Evolutionary conservation across 106 monocot genomes (phyloP).

Genomic region (Acorus gramineus): DNA sequence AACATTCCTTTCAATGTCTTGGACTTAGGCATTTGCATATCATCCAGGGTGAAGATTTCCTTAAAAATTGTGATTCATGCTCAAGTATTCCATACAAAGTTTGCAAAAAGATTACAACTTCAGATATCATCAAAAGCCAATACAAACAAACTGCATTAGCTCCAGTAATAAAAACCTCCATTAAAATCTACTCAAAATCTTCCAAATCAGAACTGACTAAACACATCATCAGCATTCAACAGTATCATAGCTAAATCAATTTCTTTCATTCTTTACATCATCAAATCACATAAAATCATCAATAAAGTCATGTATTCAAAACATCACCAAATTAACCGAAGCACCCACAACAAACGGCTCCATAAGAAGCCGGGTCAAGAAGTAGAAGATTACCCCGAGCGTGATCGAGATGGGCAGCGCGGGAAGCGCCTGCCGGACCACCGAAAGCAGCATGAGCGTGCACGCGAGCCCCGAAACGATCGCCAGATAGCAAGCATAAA

Average conservation of each 20-base stretch:
- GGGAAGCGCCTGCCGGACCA: slow-evolving; percentile 61
- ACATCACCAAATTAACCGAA: slow-evolving; percentile 86
- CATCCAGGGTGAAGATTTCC: too few relatives aligned
- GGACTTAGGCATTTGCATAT: too few relatives aligned
- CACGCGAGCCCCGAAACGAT: slow-evolving; percentile 82
- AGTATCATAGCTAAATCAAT: neutral
- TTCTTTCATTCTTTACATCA: slow-evolving; percentile 1
- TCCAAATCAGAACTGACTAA: too few relatives aligned
- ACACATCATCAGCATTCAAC: neutral
- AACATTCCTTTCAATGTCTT: too few relatives aligned
- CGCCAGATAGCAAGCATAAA: slow-evolving; percentile 91
- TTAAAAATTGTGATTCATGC: too few relatives aligned
- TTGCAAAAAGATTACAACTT: too few relatives aligned
- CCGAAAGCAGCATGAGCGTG: slow-evolving; percentile 71
- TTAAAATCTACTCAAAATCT: too few relatives aligned
- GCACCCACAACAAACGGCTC: slow-evolving; percentile 94
- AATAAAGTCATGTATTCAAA: slow-evolving; percentile 29
- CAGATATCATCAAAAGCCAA: too few relatives aligned
- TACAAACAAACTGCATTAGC: too few relatives aligned
- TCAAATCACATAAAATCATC: slow-evolving; percentile 5
- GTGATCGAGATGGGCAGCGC: slow-evolving; percentile 87
- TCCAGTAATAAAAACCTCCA: too few relatives aligned
- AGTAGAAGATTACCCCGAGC: slow-evolving; percentile 75
- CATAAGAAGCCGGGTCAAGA: slow-evolving; percentile 75
- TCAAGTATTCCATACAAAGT: too few relatives aligned